Evolutionary conservation across 805 yeast species (phyloP).

Genomic region (Myxozyma nipponensis): DNA sequence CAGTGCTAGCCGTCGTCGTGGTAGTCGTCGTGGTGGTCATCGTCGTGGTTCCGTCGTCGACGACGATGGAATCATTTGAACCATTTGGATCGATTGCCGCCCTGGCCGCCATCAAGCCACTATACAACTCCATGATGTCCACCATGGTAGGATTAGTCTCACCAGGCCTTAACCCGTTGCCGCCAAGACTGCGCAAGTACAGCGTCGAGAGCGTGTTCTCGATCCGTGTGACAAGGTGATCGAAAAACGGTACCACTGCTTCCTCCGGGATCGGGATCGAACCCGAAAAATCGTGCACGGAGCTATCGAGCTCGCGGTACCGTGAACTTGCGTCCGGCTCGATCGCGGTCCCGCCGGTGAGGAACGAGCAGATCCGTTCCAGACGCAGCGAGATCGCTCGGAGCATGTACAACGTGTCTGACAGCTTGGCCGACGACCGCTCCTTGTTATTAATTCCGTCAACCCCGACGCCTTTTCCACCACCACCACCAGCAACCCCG

Average conservation of each 20-base stretch:
- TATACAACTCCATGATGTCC: background rate
- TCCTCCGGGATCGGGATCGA: constrained; percentile 13
- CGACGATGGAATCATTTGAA: too few species aligned
- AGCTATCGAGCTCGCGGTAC: constrained; percentile 12
- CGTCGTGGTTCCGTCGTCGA: too few species aligned
- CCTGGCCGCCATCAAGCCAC: background rate
- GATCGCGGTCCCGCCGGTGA: constrained; percentile 17
- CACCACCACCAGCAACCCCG: background rate
- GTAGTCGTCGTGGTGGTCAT: too few species aligned
- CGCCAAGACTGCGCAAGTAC: constrained; percentile 28
- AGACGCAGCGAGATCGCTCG: constrained; percentile 17
- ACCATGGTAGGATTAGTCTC: constrained; percentile 7
- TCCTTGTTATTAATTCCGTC: background rate
- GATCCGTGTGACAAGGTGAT: constrained; percentile 35
- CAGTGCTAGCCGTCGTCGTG: too few species aligned
- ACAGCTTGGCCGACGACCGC: background rate
- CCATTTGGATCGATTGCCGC: too few species aligned
- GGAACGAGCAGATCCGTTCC: constrained; percentile 21
- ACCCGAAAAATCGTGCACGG: constrained; percentile 6
- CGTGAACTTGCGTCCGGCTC: constrained; percentile 6
- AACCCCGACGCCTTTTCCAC: background rate
- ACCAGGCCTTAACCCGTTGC: constrained; percentile 1
- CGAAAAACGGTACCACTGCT: constrained; percentile 31
- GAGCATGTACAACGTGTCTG: constrained; percentile 4
- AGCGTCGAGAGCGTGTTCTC: constrained; percentile 34